phyloP scores from a whole-genome alignment of 2,329 filamentous ascomycete genomes.

The Xylaria sp. region DNA sequence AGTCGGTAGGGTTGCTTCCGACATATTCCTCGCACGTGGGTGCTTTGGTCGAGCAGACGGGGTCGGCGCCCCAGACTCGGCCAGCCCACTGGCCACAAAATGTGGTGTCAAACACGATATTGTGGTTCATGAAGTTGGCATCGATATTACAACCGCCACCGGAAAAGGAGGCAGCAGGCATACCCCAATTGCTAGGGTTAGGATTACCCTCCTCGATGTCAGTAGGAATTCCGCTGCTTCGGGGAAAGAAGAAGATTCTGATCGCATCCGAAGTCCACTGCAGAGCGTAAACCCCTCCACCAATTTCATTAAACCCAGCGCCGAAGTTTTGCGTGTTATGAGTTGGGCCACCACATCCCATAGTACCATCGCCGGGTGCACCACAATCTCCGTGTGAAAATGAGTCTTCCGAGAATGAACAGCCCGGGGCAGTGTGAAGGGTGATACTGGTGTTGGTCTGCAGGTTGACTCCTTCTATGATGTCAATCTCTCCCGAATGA shows the following conservation, averaged over 20 bases:
- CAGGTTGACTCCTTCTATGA: constrained; percentile 77
- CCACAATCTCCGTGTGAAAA: constrained; percentile 63
- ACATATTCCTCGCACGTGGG: constrained; percentile 75
- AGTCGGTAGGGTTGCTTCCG: constrained; percentile 69
- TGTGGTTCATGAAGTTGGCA: constrained; percentile 70
- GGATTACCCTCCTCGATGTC: constrained; percentile 67
- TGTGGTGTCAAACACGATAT: constrained; percentile 80
- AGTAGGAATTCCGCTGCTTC: constrained; percentile 61
- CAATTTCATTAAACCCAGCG: constrained; percentile 70
- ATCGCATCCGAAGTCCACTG: constrained; percentile 79
- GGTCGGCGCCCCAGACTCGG: constrained; percentile 63
- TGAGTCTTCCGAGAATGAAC: constrained; percentile 53
- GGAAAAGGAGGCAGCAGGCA: constrained; percentile 70
- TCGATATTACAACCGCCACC: constrained; percentile 73
- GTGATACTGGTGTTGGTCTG: constrained; percentile 65
- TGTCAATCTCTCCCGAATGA: constrained; percentile 74
- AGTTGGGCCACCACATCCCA: constrained; percentile 65
- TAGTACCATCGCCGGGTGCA: constrained; percentile 51
- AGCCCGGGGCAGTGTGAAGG: constrained; percentile 69
- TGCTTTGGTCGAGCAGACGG: constrained; percentile 64
- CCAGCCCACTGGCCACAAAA: constrained; percentile 92
- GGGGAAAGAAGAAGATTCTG: constrained; percentile 81
- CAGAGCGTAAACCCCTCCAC: constrained; percentile 74
- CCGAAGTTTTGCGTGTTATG: constrained; percentile 64
- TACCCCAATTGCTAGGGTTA: constrained; percentile 70